These are phyloP conservation scores for Candida maltosa DNA, from an alignment of 805 yeast genomes.

Conservation along the genomic window DNA sequence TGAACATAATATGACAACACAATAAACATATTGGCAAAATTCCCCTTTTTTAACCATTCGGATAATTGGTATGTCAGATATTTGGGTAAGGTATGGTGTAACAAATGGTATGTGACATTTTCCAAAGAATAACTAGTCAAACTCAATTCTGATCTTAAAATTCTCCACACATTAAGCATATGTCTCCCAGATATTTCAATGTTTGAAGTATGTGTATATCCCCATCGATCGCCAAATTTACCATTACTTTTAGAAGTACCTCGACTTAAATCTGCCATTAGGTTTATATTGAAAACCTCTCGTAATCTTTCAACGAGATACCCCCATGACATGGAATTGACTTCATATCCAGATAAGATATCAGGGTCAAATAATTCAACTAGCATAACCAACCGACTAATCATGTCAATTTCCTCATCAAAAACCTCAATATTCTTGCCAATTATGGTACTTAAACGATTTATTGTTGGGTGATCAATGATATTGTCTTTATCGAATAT, in stretches of 20 bases:
- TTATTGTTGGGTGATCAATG: conserved; percentile 1
- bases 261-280: conserved; percentile 61
- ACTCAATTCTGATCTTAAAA: conserved; percentile 58
- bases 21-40: conserved; percentile 17
- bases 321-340: conserved; percentile 85
- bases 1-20: conserved; percentile 46
- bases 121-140: conserved; percentile 73
- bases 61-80: conserved; percentile 50
- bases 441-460: background rate
- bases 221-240: conserved; percentile 71
- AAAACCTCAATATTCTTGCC: conserved; percentile 22
- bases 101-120: conserved; percentile 63
- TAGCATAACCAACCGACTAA: conserved; percentile 51
- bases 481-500: conserved; percentile 5
- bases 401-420: conserved; percentile 55
- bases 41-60: conserved; percentile 15
- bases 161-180: conserved; percentile 81
- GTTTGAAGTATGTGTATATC: conserved; percentile 72
- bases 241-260: conserved; percentile 46
- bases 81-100: conserved; percentile 68
- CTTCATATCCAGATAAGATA: conserved; percentile 80
- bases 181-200: conserved; percentile 77
- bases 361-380: conserved; percentile 80
- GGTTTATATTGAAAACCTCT: conserved; percentile 43
- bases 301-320: conserved; percentile 68